Evolutionary conservation across 2,329 filamentous ascomycete genomes (phyloP).

Genomic region (Cercospora janseana): DNA sequence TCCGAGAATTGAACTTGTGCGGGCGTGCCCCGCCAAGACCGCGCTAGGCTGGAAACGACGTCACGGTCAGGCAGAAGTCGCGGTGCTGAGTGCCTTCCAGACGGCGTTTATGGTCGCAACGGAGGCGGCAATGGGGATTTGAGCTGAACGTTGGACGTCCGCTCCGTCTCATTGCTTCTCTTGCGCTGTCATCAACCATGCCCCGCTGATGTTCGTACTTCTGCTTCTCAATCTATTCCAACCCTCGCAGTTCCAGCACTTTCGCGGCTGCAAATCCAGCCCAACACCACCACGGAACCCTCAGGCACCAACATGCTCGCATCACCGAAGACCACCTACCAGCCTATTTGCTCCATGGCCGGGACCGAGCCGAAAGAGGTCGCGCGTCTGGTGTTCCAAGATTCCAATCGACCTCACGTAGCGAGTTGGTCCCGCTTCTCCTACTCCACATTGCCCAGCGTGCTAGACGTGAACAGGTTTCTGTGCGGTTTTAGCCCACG

Average conservation of each 20-base stretch:
- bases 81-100: not conserved
- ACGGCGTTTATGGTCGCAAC: not conserved
- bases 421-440: not conserved
- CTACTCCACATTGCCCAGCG: not conserved
- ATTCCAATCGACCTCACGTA: slow-evolving; percentile 13
- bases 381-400: slow-evolving; percentile 17
- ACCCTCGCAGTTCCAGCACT: slow-evolving; percentile 5
- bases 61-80: slow-evolving; percentile 15
- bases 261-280: not conserved
- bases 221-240: no score
- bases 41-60: slow-evolving; percentile 14
- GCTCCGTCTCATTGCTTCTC: not conserved
- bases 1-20: slow-evolving; percentile 20
- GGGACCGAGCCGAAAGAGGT: no score
- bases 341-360: no score
- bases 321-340: not conserved
- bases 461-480: slow-evolving; percentile 5
- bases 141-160: not conserved
- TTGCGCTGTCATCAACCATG: no score
- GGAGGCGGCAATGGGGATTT: not conserved
- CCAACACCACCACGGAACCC: not conserved
- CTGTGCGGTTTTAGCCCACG: slow-evolving; percentile 18
- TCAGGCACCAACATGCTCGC: not conserved
- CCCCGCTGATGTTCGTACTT: no score
- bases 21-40: slow-evolving; percentile 15